Evolutionary conservation across 768 basidiomycete genomes (phyloP).

Genomic region (Amanita phalloides): DNA sequence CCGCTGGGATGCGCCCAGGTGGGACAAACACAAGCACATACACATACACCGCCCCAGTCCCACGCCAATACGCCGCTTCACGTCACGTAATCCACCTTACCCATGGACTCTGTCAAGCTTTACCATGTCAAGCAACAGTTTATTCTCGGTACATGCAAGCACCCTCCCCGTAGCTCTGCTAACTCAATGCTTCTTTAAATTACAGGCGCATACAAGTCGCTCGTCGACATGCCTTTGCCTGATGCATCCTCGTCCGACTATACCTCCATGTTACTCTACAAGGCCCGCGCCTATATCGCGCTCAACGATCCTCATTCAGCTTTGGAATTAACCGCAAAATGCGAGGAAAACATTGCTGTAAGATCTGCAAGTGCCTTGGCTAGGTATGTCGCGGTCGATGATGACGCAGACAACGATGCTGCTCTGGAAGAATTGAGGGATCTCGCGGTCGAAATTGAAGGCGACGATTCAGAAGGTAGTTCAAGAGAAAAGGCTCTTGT

Average conservation of each 20-base stretch:
- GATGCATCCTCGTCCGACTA: constrained; percentile 56
- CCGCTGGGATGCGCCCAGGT: background rate
- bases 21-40: background rate
- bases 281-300: constrained; percentile 70
- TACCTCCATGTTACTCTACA: constrained; percentile 56
- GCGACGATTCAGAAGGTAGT: constrained; percentile 59
- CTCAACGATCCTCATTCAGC: constrained; percentile 49
- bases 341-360: constrained; percentile 53
- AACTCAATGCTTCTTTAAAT: background rate
- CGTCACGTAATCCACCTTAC: background rate
- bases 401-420: constrained; percentile 36
- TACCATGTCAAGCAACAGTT: constrained; percentile 72
- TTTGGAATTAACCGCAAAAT: constrained; percentile 41
- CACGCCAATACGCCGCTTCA: background rate
- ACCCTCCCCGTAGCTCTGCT: background rate
- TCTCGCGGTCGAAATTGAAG: constrained; percentile 77
- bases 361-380: constrained; percentile 69
- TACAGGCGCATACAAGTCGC: constrained; percentile 58
- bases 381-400: constrained; percentile 42
- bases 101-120: constrained; percentile 36
- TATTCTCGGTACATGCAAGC: constrained; percentile 41
- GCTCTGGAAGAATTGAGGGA: constrained; percentile 78
- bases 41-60: background rate
- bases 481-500: constrained; percentile 66
- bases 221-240: constrained; percentile 45